Conservation (phyloP, 768 basidiomycete genomes). For the Flagelloscypha sp. region DNA sequence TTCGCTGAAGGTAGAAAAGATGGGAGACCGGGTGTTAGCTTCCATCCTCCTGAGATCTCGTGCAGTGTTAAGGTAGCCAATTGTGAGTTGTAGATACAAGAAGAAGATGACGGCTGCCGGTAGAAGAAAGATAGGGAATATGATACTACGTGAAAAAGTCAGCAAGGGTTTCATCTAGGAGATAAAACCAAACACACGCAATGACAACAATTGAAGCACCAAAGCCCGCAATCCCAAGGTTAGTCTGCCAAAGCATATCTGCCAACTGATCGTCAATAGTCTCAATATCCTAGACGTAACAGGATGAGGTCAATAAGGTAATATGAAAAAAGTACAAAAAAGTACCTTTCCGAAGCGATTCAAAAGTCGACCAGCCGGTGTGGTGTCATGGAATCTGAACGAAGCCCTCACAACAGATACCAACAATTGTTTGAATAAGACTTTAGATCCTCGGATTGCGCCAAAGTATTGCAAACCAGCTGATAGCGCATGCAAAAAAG, state of each 20-base stretch:
- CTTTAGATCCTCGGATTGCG: slow-evolving; percentile 27
- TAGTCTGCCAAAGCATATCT: slow-evolving; percentile 37
- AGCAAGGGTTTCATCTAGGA: slow-evolving; percentile 4
- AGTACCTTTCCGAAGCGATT: slow-evolving; percentile 72
- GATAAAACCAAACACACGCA: slow-evolving; percentile 20
- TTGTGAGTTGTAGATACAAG: slow-evolving; percentile 32
- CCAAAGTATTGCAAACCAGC: slow-evolving; percentile 30
- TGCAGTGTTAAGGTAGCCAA: slow-evolving; percentile 34
- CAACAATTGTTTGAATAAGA: slow-evolving; percentile 28
- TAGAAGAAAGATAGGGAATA: slow-evolving; percentile 44
- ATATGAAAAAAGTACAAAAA: slow-evolving; percentile 1
- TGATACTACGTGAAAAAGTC: slow-evolving; percentile 20
- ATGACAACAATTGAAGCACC: slow-evolving; percentile 39
- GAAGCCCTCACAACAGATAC: slow-evolving; percentile 32
- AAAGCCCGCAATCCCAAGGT: slow-evolving; percentile 43
- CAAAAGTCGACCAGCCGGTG: slow-evolving; percentile 61
- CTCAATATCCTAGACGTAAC: slow-evolving; percentile 37
- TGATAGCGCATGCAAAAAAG: slow-evolving; percentile 22
- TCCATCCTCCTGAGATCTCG: slow-evolving; percentile 47
- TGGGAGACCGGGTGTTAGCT: slow-evolving; percentile 41
- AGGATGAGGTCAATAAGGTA: slow-evolving; percentile 2
- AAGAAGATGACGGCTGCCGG: slow-evolving; percentile 39
- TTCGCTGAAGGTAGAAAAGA: slow-evolving; percentile 37
- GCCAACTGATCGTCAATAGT: slow-evolving; percentile 40
- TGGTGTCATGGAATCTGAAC: slow-evolving; percentile 38